Evolutionary conservation across 768 basidiomycete genomes (phyloP).

Genomic region (Lyophyllum semitale): DNA sequence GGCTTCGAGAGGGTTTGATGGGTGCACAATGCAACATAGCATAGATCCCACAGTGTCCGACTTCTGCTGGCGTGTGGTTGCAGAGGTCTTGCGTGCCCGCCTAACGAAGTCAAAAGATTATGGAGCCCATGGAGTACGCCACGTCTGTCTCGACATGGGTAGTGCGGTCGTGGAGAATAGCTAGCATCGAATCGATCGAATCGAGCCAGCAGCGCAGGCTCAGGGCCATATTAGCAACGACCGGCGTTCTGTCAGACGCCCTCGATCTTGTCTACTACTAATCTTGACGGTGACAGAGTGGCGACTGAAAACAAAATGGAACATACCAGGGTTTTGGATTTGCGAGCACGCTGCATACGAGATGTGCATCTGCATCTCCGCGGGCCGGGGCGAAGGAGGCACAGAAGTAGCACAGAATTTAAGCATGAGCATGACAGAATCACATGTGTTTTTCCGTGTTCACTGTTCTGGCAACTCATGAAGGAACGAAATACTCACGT

Average conservation of each 20-base stretch:
- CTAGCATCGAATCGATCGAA: background rate
- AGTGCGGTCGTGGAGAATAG: background rate
- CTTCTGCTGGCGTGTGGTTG: no score
- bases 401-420: background rate
- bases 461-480: background rate
- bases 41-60: background rate
- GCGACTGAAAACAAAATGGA: no score
- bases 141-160: no score
- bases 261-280: background rate
- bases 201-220: background rate
- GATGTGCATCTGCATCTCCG: background rate
- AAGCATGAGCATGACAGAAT: background rate
- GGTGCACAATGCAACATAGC: background rate
- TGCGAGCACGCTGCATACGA: background rate
- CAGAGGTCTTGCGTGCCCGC: no score
- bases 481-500: background rate
- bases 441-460: background rate
- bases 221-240: background rate
- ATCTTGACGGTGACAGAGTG: no score
- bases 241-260: background rate
- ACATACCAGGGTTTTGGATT: background rate
- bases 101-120: no score
- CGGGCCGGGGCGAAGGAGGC: background rate
- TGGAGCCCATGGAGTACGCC: no score
- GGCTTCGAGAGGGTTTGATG: constrained; percentile 8